Evolutionary conservation across 2,329 filamentous ascomycete species (phyloP).

Genomic region (Metarhizium guizhouense): DNA sequence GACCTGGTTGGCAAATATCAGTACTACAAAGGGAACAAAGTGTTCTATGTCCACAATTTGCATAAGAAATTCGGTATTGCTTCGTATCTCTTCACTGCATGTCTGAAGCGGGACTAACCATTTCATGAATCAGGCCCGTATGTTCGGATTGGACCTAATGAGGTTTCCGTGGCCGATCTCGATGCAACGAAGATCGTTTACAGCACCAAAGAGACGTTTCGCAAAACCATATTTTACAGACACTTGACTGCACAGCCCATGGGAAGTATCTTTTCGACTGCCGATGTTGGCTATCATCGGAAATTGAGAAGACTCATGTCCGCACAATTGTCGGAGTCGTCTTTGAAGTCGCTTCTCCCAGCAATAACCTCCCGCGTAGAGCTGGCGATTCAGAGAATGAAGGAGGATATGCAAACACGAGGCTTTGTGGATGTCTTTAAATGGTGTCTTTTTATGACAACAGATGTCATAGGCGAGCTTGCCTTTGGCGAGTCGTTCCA

Average conservation of each 20-base stretch:
- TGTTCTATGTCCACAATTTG: slow-evolving; percentile 13
- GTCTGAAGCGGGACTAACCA: not conserved
- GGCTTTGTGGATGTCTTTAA: slow-evolving; percentile 37
- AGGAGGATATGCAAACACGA: slow-evolving; percentile 27
- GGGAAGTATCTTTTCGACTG: slow-evolving; percentile 28
- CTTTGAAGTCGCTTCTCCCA: slow-evolving; percentile 21
- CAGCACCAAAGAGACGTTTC: slow-evolving; percentile 14
- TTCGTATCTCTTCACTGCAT: not conserved
- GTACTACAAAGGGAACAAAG: slow-evolving; percentile 9
- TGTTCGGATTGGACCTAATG: slow-evolving; percentile 16
- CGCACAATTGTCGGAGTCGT: slow-evolving; percentile 26
- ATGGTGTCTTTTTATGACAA: slow-evolving; percentile 45
- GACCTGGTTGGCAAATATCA: slow-evolving; percentile 9
- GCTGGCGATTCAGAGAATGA: slow-evolving; percentile 33
- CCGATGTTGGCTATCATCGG: slow-evolving; percentile 28
- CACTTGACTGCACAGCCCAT: slow-evolving; percentile 10
- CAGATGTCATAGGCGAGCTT: slow-evolving; percentile 44
- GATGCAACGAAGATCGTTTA: slow-evolving; percentile 23
- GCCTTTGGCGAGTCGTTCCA: slow-evolving; percentile 47
- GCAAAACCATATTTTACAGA: slow-evolving; percentile 16
- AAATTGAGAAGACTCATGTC: slow-evolving; percentile 32
- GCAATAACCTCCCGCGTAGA: slow-evolving; percentile 26
- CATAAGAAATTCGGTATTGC: slow-evolving; percentile 15
- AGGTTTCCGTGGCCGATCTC: slow-evolving; percentile 14
- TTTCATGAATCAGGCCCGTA: slow-evolving; percentile 11